A percentile compares a stretch with the other conserved stretches of the same genome.
Conservation (phyloP, 306 rosid species). For the Neltuma alba region DNA sequence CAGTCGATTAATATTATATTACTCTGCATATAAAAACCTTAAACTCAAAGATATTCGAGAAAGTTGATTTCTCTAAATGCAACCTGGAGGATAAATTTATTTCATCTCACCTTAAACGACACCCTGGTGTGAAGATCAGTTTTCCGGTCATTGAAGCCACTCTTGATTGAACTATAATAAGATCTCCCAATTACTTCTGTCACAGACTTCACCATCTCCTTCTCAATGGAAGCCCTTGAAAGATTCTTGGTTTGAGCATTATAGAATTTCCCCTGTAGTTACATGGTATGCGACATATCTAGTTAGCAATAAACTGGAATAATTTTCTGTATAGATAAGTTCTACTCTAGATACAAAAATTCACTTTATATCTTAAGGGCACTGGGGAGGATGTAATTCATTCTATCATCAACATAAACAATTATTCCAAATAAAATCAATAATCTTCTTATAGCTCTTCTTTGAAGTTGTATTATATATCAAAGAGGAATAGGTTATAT, state of each 20-base stretch:
- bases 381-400: constrained; percentile 16
- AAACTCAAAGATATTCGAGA: neutral
- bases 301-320: constrained; percentile 33
- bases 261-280: constrained; percentile 53
- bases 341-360: constrained; percentile 16
- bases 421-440: constrained; percentile 19
- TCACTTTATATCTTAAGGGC: neutral
- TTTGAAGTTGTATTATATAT: neutral
- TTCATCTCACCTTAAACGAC: constrained; percentile 74
- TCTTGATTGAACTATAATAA: constrained; percentile 40
- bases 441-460: neutral
- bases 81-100: neutral
- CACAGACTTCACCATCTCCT: constrained; percentile 61
- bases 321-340: constrained; percentile 7
- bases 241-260: neutral
- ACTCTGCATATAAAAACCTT: neutral
- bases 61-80: constrained; percentile 4
- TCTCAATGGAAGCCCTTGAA: constrained; percentile 54
- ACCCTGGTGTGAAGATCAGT: constrained; percentile 75
- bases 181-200: constrained; percentile 62
- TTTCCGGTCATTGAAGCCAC: constrained; percentile 63
- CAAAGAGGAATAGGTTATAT: neutral
- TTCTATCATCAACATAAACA: neutral
- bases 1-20: neutral
- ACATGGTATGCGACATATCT: constrained; percentile 28